Percentiles rank a stretch among this genome's conserved stretches.
phyloP scores from a whole-genome alignment of 2,329 filamentous ascomycete species.

The Venturia nashicola region DNA sequence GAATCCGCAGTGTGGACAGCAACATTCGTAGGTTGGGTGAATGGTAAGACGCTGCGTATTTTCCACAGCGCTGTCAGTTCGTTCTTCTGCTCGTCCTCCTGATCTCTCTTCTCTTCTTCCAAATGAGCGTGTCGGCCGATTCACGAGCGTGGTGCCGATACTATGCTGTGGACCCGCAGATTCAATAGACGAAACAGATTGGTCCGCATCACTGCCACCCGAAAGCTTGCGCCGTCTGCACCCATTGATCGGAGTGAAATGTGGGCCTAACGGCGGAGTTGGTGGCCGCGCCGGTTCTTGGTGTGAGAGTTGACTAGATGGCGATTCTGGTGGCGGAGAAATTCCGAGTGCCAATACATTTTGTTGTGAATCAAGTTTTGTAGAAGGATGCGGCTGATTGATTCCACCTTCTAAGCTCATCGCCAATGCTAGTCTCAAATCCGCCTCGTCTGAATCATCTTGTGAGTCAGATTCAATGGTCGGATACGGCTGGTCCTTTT shows the following conservation, averaged over 20 bases:
- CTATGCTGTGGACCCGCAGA: not conserved
- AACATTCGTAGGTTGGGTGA: not conserved
- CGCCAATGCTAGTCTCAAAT: too few species aligned
- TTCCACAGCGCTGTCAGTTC: not conserved
- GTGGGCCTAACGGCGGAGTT: not conserved
- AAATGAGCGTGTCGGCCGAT: not conserved
- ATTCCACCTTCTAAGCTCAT: too few species aligned
- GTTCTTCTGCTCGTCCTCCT: not conserved
- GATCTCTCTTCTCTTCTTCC: not conserved
- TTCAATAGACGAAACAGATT: not conserved
- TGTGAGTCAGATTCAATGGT: too few species aligned
- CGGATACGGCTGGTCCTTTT: too few species aligned
- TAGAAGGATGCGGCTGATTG: not conserved
- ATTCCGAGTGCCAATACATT: not conserved
- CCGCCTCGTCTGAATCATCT: too few species aligned
- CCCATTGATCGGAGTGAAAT: not conserved
- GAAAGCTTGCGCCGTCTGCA: not conserved
- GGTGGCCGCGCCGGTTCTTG: not conserved
- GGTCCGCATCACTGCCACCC: not conserved
- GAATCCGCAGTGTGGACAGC: not conserved
- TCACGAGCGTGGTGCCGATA: not conserved
- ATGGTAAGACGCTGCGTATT: not conserved
- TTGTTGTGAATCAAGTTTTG: not conserved
- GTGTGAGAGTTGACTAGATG: not conserved
- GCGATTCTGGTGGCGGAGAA: not conserved